These are phyloP conservation scores for Cyathus striatus DNA, from an alignment of 768 basidiomycete genomes.

Conservation along the genomic window DNA sequence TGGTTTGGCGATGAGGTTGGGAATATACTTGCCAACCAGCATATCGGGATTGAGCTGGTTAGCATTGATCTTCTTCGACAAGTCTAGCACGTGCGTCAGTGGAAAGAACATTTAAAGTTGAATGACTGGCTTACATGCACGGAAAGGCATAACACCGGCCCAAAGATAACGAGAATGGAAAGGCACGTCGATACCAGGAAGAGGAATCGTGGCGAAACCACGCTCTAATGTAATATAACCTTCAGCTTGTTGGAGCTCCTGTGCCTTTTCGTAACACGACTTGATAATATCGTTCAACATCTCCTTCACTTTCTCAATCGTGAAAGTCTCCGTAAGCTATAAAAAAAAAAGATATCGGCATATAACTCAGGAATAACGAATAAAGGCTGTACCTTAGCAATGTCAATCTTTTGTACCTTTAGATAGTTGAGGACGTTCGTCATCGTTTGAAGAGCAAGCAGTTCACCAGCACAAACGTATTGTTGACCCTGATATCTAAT, in stretches of 20 bases:
- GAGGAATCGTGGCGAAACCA: conserved; percentile 92
- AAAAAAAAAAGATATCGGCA: conserved; percentile 5
- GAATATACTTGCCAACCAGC: conserved; percentile 93
- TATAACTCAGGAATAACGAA: neutral
- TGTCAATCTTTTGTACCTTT: conserved; percentile 94
- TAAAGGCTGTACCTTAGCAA: conserved; percentile 56
- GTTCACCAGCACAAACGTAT: conserved; percentile 98
- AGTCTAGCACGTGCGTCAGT: too few relatives aligned
- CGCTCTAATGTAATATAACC: conserved; percentile 94
- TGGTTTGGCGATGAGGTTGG: conserved; percentile 89
- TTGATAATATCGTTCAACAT: conserved; percentile 92
- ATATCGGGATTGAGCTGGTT: conserved; percentile 90
- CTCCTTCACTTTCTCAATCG: conserved; percentile 91
- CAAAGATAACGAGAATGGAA: conserved; percentile 99
- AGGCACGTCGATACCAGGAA: conserved; percentile 97
- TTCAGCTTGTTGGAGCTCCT: conserved; percentile 73
- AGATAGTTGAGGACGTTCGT: conserved; percentile 96
- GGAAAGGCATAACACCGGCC: conserved; percentile 97
- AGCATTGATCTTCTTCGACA: conserved; percentile 97
- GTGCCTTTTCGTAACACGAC: conserved; percentile 69
- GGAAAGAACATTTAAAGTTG: neutral
- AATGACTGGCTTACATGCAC: conserved; percentile 70
- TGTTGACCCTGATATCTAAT: conserved; percentile 76
- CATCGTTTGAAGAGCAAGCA: conserved; percentile 87
- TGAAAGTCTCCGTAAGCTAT: conserved; percentile 83